Conservation (phyloP, 2,329 filamentous ascomycete species). For the Pseudophaeomoniella oleicola region DNA sequence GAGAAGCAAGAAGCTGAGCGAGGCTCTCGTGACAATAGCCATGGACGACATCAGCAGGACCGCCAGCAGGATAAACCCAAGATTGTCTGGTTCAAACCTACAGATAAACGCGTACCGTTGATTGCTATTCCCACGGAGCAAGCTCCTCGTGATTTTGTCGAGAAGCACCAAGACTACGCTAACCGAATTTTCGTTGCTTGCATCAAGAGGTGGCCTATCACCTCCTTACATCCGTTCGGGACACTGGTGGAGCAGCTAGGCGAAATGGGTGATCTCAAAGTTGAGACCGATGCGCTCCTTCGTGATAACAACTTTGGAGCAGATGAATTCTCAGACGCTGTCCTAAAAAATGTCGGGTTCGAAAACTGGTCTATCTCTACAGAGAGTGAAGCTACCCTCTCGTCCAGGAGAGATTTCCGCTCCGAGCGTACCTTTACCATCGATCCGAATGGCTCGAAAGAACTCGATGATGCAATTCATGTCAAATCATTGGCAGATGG, state of each 20-base stretch:
- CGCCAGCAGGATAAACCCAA: conserved; percentile 93
- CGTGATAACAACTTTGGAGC: conserved; percentile 98
- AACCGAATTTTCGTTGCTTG: conserved; percentile 97
- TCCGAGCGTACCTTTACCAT: conserved; percentile 81
- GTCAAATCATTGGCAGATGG: conserved; percentile 72
- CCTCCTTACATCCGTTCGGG: conserved; percentile 95
- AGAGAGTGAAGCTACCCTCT: conserved; percentile 62
- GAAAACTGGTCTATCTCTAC: conserved; percentile 81
- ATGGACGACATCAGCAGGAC: conserved; percentile 58
- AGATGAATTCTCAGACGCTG: conserved; percentile 94
- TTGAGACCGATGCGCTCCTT: conserved; percentile 91
- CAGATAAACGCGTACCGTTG: conserved; percentile 92
- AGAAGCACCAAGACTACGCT: conserved; percentile 95
- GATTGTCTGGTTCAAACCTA: conserved; percentile 99
- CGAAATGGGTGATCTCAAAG: conserved; percentile 91
- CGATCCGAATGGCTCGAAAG: conserved; percentile 73
- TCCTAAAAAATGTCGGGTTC: conserved; percentile 79
- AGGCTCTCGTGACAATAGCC: conserved; percentile 69
- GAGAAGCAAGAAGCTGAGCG: conserved; percentile 98
- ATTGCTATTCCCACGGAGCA: conserved; percentile 98
- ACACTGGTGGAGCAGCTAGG: conserved; percentile 94
- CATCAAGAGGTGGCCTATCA: conserved; percentile 99
- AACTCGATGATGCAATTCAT: conserved; percentile 86
- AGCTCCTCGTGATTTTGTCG: conserved; percentile 91
- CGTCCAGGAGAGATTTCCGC: conserved; percentile 77